Percentiles rank a stretch among this genome's conserved stretches.
phyloP scores from a whole-genome alignment of 352 stramenopile species.

The Albugo candida region DNA sequence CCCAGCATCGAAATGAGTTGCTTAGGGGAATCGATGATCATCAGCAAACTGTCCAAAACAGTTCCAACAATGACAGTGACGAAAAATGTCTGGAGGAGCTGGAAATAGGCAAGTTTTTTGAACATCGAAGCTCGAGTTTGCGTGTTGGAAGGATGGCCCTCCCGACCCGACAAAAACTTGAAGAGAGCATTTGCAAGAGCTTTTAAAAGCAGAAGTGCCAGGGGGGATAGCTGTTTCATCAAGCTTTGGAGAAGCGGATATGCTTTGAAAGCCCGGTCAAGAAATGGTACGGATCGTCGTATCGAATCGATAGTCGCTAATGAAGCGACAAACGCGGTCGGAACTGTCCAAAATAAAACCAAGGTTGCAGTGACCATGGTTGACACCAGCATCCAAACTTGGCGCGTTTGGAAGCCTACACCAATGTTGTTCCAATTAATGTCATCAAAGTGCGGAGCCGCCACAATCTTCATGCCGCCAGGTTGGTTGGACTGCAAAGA shows the following conservation, averaged over 20 bases:
- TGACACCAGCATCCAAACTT: constrained; percentile 28
- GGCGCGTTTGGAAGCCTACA: constrained; percentile 23
- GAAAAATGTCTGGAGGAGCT: constrained; percentile 71
- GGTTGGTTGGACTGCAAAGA: constrained; percentile 37
- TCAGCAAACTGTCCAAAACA: constrained; percentile 47
- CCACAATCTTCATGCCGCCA: constrained; percentile 23
- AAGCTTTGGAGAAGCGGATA: constrained; percentile 35
- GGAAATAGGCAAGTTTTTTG: constrained; percentile 62
- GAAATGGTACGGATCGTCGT: constrained; percentile 28
- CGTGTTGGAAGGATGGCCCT: constrained; percentile 47
- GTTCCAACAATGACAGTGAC: constrained; percentile 58
- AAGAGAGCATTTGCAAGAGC: constrained; percentile 47
- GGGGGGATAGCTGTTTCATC: constrained; percentile 49
- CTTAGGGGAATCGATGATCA: constrained; percentile 53
- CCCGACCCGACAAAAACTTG: constrained; percentile 30
- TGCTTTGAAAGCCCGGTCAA: constrained; percentile 38
- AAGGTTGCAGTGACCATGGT: constrained; percentile 30
- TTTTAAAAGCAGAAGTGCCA: constrained; percentile 36
- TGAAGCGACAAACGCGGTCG: constrained; percentile 54
- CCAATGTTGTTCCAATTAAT: constrained; percentile 68
- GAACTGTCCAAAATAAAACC: constrained; percentile 72
- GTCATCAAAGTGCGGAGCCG: constrained; percentile 37
- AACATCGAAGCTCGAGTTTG: constrained; percentile 45
- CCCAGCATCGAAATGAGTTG: constrained; percentile 48
- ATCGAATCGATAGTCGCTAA: constrained; percentile 50